Base-by-base conservation (phyloP, 2,329 filamentous ascomycete genomes). In the Nemania sp. region DNA sequence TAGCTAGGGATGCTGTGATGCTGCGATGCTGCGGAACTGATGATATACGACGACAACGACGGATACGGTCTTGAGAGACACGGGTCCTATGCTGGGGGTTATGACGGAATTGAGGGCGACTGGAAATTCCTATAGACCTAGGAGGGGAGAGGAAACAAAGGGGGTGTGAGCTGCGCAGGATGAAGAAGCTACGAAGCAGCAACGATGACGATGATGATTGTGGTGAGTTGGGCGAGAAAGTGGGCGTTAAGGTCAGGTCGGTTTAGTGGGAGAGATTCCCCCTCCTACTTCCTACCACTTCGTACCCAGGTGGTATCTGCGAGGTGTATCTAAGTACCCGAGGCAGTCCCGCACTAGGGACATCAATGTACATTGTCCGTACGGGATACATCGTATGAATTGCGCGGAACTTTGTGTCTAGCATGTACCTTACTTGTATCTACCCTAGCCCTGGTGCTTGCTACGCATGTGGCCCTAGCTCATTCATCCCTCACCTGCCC, bases 151-250 rank as follows among this genome's bases (percentile, higher is more conserved):
- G 35, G 35, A 49, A 37, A 37, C 17, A 57, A 47, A 12, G 11
- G 20, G 18, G 35, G 52, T n/a, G 56, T 34, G 46, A 45, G 54
- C 2, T n/a, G 34, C 15, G 45, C 25, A 39, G 17, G 48, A 46
- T 47, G 40, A 39, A 40, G 52, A 60, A 57, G 54, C 40, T 57
- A 25, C 25, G 15, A 50, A 62, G 62, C 49, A 59, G 59, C 49
- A 45, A 62, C 55, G 55, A 29, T 29, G 25, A 39, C n/a, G 32
- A 17, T 32, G 45, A 40, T 10, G 5, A 45, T 45, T 25, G 25
- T 45, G 25, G 15, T 25, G 42, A 13, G 46, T 32, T 45, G 43
- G 54, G 54, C 52, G 34, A 35, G 32, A 43, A 58, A 57, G 59
- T 57, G 59, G 59, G 48, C 47, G 59, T 29, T 29, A 29, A n/a